phyloP scores from a whole-genome alignment of 2,329 filamentous ascomycete genomes.

The Xylaria hypoxylon region DNA sequence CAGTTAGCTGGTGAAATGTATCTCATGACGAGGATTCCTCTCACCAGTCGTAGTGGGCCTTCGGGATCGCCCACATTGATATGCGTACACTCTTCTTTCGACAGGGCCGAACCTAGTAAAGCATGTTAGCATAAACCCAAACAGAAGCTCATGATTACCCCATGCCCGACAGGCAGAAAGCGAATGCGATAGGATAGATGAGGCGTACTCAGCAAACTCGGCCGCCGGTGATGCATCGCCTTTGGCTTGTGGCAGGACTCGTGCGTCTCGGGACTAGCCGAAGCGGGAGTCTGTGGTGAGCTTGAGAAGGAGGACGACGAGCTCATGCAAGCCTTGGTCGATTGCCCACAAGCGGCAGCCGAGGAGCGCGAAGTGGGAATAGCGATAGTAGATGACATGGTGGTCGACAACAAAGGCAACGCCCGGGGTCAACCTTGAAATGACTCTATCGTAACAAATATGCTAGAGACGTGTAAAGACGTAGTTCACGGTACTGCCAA shows the following conservation, averaged over 20 bases:
- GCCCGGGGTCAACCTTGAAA: background rate
- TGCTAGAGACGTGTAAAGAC: conserved; percentile 1
- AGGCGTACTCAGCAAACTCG: conserved; percentile 70
- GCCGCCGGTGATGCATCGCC: conserved; percentile 66
- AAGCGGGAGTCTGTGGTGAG: conserved; percentile 61
- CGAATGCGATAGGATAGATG: background rate
- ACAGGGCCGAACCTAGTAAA: conserved; percentile 73
- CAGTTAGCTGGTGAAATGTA: conserved; percentile 38
- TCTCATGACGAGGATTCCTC: conserved; percentile 44
- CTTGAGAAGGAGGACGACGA: conserved; percentile 70
- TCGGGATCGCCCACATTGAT: conserved; percentile 82
- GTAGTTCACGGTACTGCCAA: conserved; percentile 21
- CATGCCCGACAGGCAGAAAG: background rate
- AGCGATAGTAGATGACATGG: conserved; percentile 76
- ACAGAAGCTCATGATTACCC: conserved; percentile 22
- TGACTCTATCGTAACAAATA: conserved; percentile 11
- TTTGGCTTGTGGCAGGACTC: conserved; percentile 56
- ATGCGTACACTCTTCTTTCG: conserved; percentile 81
- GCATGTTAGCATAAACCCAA: conserved; percentile 41
- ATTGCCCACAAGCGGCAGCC: conserved; percentile 53
- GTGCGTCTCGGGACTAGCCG: conserved; percentile 57
- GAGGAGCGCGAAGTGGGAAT: conserved; percentile 66
- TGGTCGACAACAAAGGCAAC: conserved; percentile 42
- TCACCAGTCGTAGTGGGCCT: conserved; percentile 76
- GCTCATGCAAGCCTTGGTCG: conserved; percentile 60